phyloP scores from a whole-genome alignment of 352 stramenopile species.

The Pythium sukuiense region DNA sequence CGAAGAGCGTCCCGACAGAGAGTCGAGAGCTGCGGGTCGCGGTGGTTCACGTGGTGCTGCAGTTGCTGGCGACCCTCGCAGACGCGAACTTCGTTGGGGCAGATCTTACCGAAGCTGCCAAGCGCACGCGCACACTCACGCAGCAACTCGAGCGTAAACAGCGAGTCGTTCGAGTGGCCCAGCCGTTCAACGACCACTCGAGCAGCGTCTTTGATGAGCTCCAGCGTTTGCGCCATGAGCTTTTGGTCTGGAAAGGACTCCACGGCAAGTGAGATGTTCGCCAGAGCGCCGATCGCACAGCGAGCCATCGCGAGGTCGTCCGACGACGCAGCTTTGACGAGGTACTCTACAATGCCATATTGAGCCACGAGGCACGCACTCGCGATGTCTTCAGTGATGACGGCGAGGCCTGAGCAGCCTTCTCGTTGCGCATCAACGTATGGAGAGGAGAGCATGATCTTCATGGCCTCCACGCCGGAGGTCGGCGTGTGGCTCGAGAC shows the following conservation, averaged over 20 bases:
- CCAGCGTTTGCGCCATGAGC: slow-evolving; percentile 32
- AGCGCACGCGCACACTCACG: slow-evolving; percentile 71
- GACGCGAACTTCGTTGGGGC: slow-evolving; percentile 32
- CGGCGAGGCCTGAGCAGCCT: slow-evolving; percentile 67
- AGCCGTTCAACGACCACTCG: slow-evolving; percentile 47
- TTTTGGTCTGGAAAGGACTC: slow-evolving; percentile 46
- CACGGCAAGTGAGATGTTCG: slow-evolving; percentile 65
- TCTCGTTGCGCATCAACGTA: slow-evolving; percentile 73
- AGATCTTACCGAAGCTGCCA: slow-evolving; percentile 50
- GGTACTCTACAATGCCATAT: slow-evolving; percentile 48
- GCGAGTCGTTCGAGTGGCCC: slow-evolving; percentile 43
- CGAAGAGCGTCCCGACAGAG: slow-evolving; percentile 50
- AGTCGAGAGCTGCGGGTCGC: slow-evolving; percentile 57
- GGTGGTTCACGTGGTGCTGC: slow-evolving; percentile 54
- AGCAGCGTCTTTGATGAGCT: slow-evolving; percentile 52
- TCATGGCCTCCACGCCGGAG: slow-evolving; percentile 80
- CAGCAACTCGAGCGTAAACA: slow-evolving; percentile 70
- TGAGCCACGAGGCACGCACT: slow-evolving; percentile 63
- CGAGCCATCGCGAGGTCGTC: slow-evolving; percentile 69
- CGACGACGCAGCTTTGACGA: slow-evolving; percentile 46
- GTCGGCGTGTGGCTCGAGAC: slow-evolving; percentile 48
- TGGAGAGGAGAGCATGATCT: slow-evolving; percentile 82
- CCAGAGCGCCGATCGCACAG: slow-evolving; percentile 61
- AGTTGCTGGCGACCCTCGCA: slow-evolving; percentile 38
- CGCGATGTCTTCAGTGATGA: slow-evolving; percentile 64